Evolutionary conservation across 257 asterid species (phyloP).

Genomic region (Mitragyna speciosa): DNA sequence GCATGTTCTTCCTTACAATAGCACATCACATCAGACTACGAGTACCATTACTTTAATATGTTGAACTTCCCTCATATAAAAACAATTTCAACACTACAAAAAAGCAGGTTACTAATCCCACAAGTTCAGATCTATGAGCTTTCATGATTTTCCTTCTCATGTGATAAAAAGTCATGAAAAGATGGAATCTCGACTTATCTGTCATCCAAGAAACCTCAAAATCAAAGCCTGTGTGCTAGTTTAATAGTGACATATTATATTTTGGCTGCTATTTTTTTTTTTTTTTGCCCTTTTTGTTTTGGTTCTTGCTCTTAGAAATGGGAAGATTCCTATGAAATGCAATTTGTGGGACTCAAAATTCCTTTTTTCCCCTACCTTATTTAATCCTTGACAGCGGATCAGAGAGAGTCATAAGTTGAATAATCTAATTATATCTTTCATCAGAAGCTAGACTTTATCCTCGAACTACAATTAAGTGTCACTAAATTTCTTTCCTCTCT

Average conservation of each 20-base stretch:
- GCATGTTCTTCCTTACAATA: conserved; percentile 6
- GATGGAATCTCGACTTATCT: conserved; percentile 18
- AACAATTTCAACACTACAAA: not conserved
- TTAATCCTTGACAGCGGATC: not conserved
- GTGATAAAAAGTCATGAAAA: conserved; percentile 7
- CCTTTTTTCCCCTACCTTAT: not conserved
- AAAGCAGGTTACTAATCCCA: conserved; percentile 4
- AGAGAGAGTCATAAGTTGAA: not conserved
- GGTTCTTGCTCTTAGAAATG: not conserved
- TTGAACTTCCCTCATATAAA: not conserved
- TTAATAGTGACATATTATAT: not conserved
- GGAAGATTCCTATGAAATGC: no score
- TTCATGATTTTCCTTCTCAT: conserved; percentile 15
- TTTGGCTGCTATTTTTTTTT: not conserved
- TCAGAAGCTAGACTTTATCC: not conserved
- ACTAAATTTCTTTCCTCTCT: not conserved
- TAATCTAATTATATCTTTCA: not conserved
- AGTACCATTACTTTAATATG: not conserved
- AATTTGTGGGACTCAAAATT: not conserved
- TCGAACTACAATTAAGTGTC: no score
- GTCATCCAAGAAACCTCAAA: not conserved
- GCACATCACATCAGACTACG: not conserved
- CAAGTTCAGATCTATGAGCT: conserved; percentile 11
- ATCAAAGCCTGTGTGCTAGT: not conserved
- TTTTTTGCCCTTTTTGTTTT: no score